phyloP scores from a whole-genome alignment of 2,329 filamentous ascomycete species.

The Curvularia spicifera region DNA sequence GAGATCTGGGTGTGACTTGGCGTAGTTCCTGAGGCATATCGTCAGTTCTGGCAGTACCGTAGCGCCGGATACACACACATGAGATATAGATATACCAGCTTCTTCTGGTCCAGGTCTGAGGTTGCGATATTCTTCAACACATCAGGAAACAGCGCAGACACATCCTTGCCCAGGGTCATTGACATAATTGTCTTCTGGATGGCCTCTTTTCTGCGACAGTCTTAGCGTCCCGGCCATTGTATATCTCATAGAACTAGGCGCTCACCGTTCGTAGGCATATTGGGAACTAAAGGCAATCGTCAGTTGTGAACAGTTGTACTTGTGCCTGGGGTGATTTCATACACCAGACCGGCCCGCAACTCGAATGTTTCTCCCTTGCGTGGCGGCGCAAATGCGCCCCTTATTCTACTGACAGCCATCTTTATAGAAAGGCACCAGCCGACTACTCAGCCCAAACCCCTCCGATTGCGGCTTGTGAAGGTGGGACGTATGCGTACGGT shows the following conservation, averaged over 20 bases:
- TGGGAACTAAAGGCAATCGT: constrained; percentile 71
- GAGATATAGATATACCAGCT: constrained; percentile 96
- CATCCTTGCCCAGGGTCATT: constrained; percentile 98
- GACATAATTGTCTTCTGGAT: constrained; percentile 99
- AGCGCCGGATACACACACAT: constrained; percentile 65
- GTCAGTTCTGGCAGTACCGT: constrained; percentile 14
- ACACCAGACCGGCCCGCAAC: constrained; percentile 87
- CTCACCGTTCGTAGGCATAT: constrained; percentile 91
- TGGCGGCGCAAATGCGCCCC: constrained; percentile 89
- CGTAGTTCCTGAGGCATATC: constrained; percentile 79
- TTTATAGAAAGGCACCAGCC: constrained; percentile 41
- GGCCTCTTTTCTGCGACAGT: constrained; percentile 76
- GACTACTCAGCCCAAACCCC: constrained; percentile 42
- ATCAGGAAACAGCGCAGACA: constrained; percentile 94
- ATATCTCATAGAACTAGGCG: constrained; percentile 4
- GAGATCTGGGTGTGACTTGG: constrained; percentile 96
- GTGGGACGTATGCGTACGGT: constrained; percentile 4
- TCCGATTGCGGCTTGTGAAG: constrained; percentile 35
- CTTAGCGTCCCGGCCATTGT: constrained; percentile 42
- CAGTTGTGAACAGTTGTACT: constrained; percentile 29
- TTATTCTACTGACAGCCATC: constrained; percentile 97
- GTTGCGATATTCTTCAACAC: constrained; percentile 99
- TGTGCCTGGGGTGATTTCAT: constrained; percentile 32
- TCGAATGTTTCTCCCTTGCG: constrained; percentile 98
- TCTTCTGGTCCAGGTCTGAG: constrained; percentile 94